phyloP scores from a whole-genome alignment of 352 stramenopile genomes.

The Pythium insidiosum region DNA sequence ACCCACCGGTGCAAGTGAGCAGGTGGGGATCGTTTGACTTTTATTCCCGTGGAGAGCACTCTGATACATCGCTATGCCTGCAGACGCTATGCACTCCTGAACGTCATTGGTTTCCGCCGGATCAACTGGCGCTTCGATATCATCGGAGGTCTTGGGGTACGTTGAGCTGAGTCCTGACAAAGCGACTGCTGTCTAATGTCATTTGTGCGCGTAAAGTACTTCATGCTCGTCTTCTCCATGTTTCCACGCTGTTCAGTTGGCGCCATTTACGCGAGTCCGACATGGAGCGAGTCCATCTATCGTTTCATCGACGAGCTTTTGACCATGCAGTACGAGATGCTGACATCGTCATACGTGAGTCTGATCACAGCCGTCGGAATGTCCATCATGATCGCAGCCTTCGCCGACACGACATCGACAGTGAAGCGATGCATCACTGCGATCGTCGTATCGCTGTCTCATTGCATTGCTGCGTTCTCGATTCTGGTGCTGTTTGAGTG shows the following conservation, averaged over 20 bases:
- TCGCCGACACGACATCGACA: slow-evolving; percentile 66
- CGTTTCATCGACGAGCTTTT: slow-evolving; percentile 51
- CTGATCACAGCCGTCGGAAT: slow-evolving; percentile 48
- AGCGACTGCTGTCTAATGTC: not conserved
- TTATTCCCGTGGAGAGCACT: not conserved
- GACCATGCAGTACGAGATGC: slow-evolving; percentile 54
- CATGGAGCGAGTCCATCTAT: slow-evolving; percentile 27
- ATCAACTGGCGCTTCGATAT: slow-evolving; percentile 93
- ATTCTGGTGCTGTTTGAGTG: slow-evolving; percentile 77
- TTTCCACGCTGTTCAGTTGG: slow-evolving; percentile 86
- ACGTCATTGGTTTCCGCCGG: slow-evolving; percentile 86
- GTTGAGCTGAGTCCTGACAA: slow-evolving; percentile 5
- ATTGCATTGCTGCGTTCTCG: slow-evolving; percentile 60
- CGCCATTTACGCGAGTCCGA: slow-evolving; percentile 52
- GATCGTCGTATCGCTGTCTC: slow-evolving; percentile 33
- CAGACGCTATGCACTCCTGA: slow-evolving; percentile 77
- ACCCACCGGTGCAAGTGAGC: slow-evolving; percentile 73
- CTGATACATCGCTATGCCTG: too few relatives aligned
- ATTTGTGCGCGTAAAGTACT: slow-evolving; percentile 48
- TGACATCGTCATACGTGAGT: slow-evolving; percentile 71
- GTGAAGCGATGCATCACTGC: slow-evolving; percentile 49
- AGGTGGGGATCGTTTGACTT: too few relatives aligned
- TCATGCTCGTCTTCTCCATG: slow-evolving; percentile 87
- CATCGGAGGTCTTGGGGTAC: slow-evolving; percentile 76
- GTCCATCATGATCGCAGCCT: slow-evolving; percentile 46